These are phyloP conservation scores for Trichophyton rubrum DNA, from an alignment of 2,329 filamentous ascomycete species.

Conservation along the genomic window DNA sequence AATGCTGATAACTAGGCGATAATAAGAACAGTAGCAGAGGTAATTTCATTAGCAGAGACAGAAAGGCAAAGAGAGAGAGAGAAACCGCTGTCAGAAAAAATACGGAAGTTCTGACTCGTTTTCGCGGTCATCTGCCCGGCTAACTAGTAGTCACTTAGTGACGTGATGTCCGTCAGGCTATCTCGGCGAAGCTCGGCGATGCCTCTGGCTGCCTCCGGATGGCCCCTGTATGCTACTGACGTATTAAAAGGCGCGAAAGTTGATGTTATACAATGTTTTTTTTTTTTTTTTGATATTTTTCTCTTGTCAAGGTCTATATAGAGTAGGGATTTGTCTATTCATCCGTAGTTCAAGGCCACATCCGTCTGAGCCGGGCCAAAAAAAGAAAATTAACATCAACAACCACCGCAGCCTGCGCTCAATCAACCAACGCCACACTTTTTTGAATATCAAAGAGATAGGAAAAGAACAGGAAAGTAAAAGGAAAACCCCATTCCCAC, in stretches of 20 bases:
- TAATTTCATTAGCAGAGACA: no score
- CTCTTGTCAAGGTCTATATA: constrained; percentile 5
- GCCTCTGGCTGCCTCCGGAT: no score
- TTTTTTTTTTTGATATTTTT: constrained; percentile 6
- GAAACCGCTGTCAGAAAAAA: no score
- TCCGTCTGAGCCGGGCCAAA: not conserved
- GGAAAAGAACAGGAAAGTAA: not conserved
- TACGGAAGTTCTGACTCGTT: no score
- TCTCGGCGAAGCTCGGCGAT: not conserved
- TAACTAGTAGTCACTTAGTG: no score
- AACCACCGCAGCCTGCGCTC: not conserved
- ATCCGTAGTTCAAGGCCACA: not conserved
- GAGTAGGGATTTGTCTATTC: constrained; percentile 17
- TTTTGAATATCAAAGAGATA: not conserved
- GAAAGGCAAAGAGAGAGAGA: no score
- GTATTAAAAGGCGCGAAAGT: not conserved
- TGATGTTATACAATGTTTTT: constrained; percentile 3
- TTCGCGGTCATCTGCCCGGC: no score
- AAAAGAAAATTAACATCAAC: not conserved
- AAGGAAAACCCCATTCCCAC: not conserved
- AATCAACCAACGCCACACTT: not conserved
- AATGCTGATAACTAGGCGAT: no score
- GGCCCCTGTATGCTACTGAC: not conserved
- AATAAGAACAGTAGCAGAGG: no score
- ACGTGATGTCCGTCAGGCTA: no score